Percentiles rank a stretch among this genome's conserved stretches.
phyloP scores from a whole-genome alignment of 345 rosid species.

The Lumnitzera littorea region DNA sequence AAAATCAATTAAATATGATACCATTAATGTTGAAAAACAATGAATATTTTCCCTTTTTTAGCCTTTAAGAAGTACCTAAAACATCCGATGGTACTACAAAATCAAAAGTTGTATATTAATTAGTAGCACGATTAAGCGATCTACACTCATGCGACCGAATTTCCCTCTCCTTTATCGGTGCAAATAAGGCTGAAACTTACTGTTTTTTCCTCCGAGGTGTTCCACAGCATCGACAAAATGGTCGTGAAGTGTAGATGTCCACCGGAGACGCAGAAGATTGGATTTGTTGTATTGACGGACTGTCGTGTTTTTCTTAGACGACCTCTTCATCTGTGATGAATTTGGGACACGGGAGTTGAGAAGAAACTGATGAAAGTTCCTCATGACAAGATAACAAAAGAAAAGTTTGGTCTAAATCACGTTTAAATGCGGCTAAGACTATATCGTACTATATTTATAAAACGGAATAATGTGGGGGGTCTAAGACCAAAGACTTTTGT shows the following conservation, averaged over 20 bases:
- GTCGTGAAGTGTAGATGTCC: conserved; percentile 41
- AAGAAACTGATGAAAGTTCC: neutral
- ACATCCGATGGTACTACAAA: no score
- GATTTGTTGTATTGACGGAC: conserved; percentile 39
- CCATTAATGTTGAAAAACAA: no score
- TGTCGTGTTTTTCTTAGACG: conserved; percentile 4
- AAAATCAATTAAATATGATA: neutral
- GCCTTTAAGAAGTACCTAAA: no score
- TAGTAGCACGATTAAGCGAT: no score
- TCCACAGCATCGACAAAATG: conserved; percentile 27
- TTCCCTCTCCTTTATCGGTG: neutral
- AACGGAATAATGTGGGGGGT: neutral
- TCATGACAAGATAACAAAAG: neutral
- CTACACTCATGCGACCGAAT: neutral
- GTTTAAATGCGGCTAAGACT: conserved; percentile 9
- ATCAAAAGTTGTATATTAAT: no score
- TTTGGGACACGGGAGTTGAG: neutral
- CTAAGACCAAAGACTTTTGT: conserved; percentile 23
- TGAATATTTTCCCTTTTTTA: no score
- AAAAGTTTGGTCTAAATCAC: conserved; percentile 1
- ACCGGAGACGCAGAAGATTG: conserved; percentile 31
- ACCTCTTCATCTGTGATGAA: conserved; percentile 14
- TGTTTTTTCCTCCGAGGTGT: conserved; percentile 36
- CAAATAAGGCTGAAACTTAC: conserved; percentile 20
- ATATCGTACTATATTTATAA: neutral